phyloP scores from a whole-genome alignment of 768 basidiomycete genomes.

The Clavaria fumosa region DNA sequence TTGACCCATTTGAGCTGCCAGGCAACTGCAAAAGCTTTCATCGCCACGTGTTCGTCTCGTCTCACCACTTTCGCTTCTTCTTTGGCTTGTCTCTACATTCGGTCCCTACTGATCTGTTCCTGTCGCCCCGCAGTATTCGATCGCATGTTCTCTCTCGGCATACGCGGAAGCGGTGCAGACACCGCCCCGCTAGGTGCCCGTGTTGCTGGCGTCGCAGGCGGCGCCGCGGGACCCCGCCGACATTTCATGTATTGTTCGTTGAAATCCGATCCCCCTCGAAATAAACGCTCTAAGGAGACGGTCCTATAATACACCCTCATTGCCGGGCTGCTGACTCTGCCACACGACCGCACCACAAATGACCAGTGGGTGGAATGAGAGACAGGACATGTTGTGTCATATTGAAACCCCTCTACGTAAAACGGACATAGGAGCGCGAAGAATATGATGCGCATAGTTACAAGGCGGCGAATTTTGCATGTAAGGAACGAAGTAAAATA shows the following conservation, averaged over 20 bases:
- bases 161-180: slow-evolving; percentile 63
- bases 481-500: not conserved
- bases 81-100: slow-evolving; percentile 1
- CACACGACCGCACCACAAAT: not conserved
- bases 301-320: not conserved
- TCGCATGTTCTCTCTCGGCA: slow-evolving; percentile 75
- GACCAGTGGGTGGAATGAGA: too few species aligned
- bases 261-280: slow-evolving; percentile 42
- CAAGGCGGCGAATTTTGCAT: slow-evolving; percentile 2
- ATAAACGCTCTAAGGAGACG: slow-evolving; percentile 10
- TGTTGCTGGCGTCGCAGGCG: slow-evolving; percentile 48
- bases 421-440: too few species aligned
- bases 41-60: slow-evolving; percentile 52
- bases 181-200: slow-evolving; percentile 44
- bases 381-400: too few species aligned
- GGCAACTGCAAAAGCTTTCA: slow-evolving; percentile 76
- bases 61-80: too few species aligned
- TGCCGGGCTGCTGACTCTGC: not conserved
- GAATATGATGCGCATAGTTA: not conserved
- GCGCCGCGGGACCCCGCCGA: slow-evolving; percentile 57
- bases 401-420: too few species aligned
- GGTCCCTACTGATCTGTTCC: slow-evolving; percentile 5
- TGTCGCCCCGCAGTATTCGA: slow-evolving; percentile 60
- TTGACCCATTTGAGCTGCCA: slow-evolving; percentile 83
- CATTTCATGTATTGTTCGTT: slow-evolving; percentile 77